Base-by-base conservation (phyloP, 2,329 filamentous ascomycete genomes). In the Phoma sp. region DNA sequence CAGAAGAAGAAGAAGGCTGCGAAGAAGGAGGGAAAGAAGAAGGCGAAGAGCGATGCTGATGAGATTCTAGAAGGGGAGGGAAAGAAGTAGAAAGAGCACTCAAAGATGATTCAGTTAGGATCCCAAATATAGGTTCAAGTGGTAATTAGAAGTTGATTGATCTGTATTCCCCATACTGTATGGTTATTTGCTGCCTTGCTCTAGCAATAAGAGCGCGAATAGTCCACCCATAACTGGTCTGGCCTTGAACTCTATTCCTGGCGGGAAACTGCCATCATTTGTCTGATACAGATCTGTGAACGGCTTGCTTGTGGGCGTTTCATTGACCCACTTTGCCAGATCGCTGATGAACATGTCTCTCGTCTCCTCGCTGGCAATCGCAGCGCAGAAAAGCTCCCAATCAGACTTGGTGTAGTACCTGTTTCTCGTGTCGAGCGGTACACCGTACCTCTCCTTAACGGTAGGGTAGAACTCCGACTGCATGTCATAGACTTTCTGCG, bases 371-470 rank as follows among this genome's bases (percentile, higher is more conserved):
- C 86, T 86, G 4, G 90, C 85, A 7, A 96, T 88, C 1, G 91
- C 89, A 41, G 91, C 91, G 1, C 90, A 89, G 73, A 95, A 93
- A 71, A 96, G 91, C 66, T 93, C 88, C 91, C 91, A 96, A 75
- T 96, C 91, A 29, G 88, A 91, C 77, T 96, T 96, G 27, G 90
- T 88, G 73, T 93, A 36, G 23, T 54, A 95, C 3, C 93, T 74
- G 72, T 95, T 90, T 41, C 91, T 84, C 61, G 84, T 89, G 74
- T 96, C 91, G 7, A 96, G 83, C 0, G 91, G 91, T 4, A 96
- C 77, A 1, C 91, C 91, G 72, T 93, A 96, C 65, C 84, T 86
- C 72, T 96, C 90, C 59, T 90, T 83, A 8, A 93, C 90, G 13
- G 84, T 83, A 58, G 84, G 81, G 76, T 96, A 96, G 90, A 90